Percentiles rank a stretch among this genome's conserved stretches.
Conservation (phyloP, 495 filamentous ascomycete species). For the Parachaetomium inaequale region DNA sequence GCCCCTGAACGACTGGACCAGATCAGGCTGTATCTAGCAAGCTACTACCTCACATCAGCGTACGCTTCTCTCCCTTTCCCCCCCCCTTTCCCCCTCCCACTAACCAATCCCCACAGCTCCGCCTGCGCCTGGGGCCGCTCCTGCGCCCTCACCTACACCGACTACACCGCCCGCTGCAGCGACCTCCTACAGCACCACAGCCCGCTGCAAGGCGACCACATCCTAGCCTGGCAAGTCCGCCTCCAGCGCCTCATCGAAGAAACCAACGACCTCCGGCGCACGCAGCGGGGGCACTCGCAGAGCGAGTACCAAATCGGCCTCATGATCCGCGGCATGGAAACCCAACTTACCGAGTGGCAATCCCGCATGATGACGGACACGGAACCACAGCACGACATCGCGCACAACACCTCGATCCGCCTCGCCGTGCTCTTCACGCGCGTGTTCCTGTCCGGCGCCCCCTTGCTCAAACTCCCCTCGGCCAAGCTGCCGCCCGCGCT, state of each 20-base stretch:
- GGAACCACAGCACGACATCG: too few relatives aligned
- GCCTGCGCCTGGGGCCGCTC: constrained; percentile 34
- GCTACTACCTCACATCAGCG: constrained; percentile 38
- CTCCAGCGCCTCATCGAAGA: constrained; percentile 39
- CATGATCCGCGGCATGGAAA: constrained; percentile 42
- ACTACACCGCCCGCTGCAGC: constrained; percentile 35
- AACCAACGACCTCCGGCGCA: constrained; percentile 33
- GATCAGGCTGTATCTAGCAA: constrained; percentile 40
- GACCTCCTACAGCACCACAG: constrained; percentile 34
- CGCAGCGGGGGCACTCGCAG: constrained; percentile 21
- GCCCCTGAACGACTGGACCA: constrained; percentile 30
- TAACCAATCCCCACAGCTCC: constrained; percentile 25
- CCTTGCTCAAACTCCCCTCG: constrained; percentile 31
- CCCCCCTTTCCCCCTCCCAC: neutral
- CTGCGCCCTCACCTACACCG: constrained; percentile 28
- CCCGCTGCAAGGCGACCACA: constrained; percentile 31
- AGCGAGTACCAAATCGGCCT: constrained; percentile 39
- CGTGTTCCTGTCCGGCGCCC: constrained; percentile 37
- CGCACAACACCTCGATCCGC: constrained; percentile 28
- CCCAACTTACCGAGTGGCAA: constrained; percentile 40
- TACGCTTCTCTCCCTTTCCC: constrained; percentile 17
- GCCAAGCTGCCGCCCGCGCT: constrained; percentile 6
- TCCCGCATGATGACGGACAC: too few relatives aligned
- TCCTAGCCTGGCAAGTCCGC: constrained; percentile 43
- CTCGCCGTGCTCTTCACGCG: constrained; percentile 33